Conservation (phyloP, 176 grass and related monocot genomes). For the Ensete ventricosum region DNA sequence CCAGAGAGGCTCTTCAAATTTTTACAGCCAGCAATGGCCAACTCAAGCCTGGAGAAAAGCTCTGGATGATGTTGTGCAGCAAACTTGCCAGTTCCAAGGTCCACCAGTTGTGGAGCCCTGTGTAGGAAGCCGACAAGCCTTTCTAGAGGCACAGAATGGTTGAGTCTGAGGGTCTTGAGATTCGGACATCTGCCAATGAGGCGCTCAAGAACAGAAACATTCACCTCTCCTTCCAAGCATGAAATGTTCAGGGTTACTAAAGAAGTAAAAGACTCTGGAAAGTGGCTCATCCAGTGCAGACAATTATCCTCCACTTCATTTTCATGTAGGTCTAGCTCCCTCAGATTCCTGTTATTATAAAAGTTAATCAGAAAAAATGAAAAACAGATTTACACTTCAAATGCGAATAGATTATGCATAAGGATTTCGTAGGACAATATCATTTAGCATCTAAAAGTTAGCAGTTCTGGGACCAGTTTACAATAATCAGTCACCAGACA, state of each 20-base stretch:
- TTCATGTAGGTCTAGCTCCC: conserved; percentile 55
- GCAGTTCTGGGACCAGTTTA: too few relatives aligned
- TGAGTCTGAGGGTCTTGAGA: conserved; percentile 53
- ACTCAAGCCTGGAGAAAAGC: conserved; percentile 42
- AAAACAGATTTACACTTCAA: neutral
- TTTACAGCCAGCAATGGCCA: conserved; percentile 41
- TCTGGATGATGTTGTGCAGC: conserved; percentile 36
- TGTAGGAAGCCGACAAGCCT: conserved; percentile 38
- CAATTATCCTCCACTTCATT: conserved; percentile 51
- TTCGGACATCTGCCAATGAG: conserved; percentile 53
- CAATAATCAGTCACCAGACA: too few relatives aligned
- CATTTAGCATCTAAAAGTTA: too few relatives aligned
- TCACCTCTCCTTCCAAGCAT: conserved; percentile 57
- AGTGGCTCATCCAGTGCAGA: conserved; percentile 41
- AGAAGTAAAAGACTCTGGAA: conserved; percentile 55
- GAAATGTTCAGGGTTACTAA: conserved; percentile 54
- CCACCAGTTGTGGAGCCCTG: conserved; percentile 42
- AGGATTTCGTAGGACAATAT: too few relatives aligned
- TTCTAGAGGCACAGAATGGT: conserved; percentile 49
- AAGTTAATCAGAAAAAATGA: conserved; percentile 15
- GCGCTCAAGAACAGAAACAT: conserved; percentile 38
- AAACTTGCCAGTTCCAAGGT: conserved; percentile 44
- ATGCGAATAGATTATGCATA: neutral
- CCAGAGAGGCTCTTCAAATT: conserved; percentile 45
- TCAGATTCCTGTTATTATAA: conserved; percentile 40